Evolutionary conservation across 2,329 filamentous ascomycete species (phyloP).

Genomic region (Tolypocladium tropicale): DNA sequence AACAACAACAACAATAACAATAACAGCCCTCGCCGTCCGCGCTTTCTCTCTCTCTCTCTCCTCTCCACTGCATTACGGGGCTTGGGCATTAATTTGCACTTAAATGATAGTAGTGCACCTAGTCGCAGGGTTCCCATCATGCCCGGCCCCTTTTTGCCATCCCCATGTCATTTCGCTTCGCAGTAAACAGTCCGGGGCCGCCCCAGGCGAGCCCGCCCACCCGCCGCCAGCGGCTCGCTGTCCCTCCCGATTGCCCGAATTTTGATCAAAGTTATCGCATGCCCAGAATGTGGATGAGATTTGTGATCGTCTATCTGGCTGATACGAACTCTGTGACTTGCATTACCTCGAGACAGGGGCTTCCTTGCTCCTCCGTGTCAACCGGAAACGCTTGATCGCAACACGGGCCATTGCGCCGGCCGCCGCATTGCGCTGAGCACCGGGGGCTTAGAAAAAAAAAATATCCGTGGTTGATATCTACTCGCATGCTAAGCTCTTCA

Average conservation of each 20-base stretch:
- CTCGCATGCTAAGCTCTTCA: not conserved
- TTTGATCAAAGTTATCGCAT: slow-evolving; percentile 11
- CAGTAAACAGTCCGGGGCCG: slow-evolving; percentile 5
- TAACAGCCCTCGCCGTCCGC: slow-evolving; percentile 6
- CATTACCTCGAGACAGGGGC: not conserved
- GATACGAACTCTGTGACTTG: not conserved
- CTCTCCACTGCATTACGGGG: slow-evolving; percentile 10
- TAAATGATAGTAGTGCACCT: not conserved
- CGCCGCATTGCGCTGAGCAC: not conserved
- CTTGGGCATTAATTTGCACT: slow-evolving; percentile 1
- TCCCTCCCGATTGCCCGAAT: slow-evolving; percentile 2
- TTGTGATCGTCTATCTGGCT: not conserved
- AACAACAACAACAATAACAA: slow-evolving; percentile 14
- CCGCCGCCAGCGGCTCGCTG: not conserved
- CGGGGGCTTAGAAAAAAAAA: not conserved
- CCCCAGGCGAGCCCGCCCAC: not conserved
- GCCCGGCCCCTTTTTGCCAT: not conserved
- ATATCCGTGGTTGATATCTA: no score
- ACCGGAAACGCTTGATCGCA: not conserved
- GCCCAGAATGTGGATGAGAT: not conserved
- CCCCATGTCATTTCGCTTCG: slow-evolving; percentile 21
- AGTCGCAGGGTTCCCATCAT: not conserved
- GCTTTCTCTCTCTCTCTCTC: slow-evolving; percentile 3
- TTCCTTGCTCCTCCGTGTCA: not conserved
- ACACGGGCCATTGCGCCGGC: not conserved